A percentile compares a stretch with the other conserved stretches of the same genome.
Conservation (phyloP, 2,329 filamentous ascomycete species). For the Sporothrix pallida region DNA sequence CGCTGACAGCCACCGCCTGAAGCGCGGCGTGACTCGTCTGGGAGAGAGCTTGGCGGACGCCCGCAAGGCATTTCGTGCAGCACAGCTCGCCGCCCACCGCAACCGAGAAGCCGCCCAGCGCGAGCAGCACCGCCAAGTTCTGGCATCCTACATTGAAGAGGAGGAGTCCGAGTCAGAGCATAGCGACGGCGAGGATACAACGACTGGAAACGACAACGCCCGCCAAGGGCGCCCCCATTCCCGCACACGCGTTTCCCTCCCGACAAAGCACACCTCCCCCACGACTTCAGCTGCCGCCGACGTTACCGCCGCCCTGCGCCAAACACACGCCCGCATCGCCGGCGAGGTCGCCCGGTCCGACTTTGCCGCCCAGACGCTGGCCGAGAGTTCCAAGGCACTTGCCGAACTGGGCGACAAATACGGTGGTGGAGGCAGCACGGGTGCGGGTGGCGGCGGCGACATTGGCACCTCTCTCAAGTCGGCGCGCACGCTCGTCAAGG, state of each 20-base stretch:
- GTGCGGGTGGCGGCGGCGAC: conserved; percentile 74
- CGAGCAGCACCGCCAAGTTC: conserved; percentile 76
- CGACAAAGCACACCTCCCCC: conserved; percentile 65
- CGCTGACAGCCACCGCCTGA: background rate
- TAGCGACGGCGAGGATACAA: conserved; percentile 41
- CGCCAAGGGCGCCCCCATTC: background rate
- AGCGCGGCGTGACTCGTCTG: conserved; percentile 56
- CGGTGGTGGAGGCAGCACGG: conserved; percentile 65
- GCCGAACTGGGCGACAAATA: conserved; percentile 81
- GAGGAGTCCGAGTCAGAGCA: conserved; percentile 41
- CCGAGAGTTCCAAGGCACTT: conserved; percentile 83
- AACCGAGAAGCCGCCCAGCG: conserved; percentile 74
- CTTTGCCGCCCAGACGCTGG: conserved; percentile 88
- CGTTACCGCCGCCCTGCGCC: conserved; percentile 80
- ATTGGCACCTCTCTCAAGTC: conserved; percentile 78
- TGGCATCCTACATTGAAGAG: conserved; percentile 62
- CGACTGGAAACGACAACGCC: background rate
- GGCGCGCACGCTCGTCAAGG: conserved; percentile 75
- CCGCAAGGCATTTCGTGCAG: conserved; percentile 75
- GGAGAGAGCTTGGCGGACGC: conserved; percentile 60
- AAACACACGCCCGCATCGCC: conserved; percentile 86
- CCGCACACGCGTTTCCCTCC: conserved; percentile 38
- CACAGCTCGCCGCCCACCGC: conserved; percentile 78
- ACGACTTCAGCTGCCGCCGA: conserved; percentile 77
- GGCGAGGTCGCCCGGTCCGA: conserved; percentile 83